A percentile compares a stretch with the other conserved stretches of the same genome.
Conservation (phyloP, 495 filamentous ascomycete species). For the Aspergillus baeticus region DNA sequence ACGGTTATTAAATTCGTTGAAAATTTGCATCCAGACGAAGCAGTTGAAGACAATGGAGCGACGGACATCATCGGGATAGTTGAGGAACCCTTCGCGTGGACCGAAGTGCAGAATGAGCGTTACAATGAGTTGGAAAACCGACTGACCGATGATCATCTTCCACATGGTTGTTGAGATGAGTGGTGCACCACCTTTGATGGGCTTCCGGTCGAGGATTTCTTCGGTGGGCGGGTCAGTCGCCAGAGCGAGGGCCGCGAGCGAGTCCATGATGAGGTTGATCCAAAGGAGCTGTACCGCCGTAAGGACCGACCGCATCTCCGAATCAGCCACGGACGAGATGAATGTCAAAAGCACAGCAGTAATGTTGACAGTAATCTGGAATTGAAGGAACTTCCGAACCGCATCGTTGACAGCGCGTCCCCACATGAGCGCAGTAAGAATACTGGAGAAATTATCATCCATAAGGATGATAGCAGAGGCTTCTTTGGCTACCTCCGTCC, state of each 20-base stretch:
- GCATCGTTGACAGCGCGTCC: slow-evolving; percentile 89
- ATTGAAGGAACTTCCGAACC: slow-evolving; percentile 87
- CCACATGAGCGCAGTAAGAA: slow-evolving; percentile 87
- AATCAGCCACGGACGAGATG: slow-evolving; percentile 70
- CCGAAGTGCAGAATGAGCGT: slow-evolving; percentile 81
- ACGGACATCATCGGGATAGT: slow-evolving; percentile 35
- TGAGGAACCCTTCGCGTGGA: slow-evolving; percentile 53
- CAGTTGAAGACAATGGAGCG: slow-evolving; percentile 86
- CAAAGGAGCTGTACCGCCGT: slow-evolving; percentile 86
- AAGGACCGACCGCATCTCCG: slow-evolving; percentile 65
- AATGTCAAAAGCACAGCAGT: slow-evolving; percentile 86
- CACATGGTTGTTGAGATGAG: slow-evolving; percentile 87
- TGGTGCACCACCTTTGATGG: slow-evolving; percentile 68
- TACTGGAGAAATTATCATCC: slow-evolving; percentile 88
- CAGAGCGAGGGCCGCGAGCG: slow-evolving; percentile 80
- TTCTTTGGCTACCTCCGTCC: slow-evolving; percentile 90
- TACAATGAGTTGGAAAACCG: slow-evolving; percentile 75
- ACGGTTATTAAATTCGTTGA: slow-evolving; percentile 93
- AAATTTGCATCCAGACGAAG: slow-evolving; percentile 96
- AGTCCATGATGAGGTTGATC: slow-evolving; percentile 96
- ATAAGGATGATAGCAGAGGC: slow-evolving; percentile 91
- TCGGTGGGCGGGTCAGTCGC: slow-evolving; percentile 82
- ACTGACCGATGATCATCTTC: slow-evolving; percentile 93
- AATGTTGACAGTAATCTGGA: slow-evolving; percentile 90
- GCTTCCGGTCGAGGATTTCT: slow-evolving; percentile 76